A percentile compares a stretch with the other conserved stretches of the same genome.
phyloP scores from a whole-genome alignment of 1,284 basidiomycete genomes.

The Irpex sp. region DNA sequence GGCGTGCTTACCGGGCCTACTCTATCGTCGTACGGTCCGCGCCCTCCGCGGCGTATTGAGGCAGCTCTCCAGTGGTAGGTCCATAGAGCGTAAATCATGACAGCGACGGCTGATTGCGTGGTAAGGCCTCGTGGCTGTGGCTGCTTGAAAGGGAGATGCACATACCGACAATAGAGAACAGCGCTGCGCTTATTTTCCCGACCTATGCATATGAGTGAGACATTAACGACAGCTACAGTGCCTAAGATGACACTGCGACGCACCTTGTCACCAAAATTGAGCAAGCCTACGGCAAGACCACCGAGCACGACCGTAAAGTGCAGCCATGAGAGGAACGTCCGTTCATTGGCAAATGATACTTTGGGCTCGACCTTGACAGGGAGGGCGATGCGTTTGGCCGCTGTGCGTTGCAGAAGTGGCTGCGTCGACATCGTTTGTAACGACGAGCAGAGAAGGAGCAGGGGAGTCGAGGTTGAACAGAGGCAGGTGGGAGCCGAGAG shows the following conservation, averaged over 20 bases:
- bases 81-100: conserved; percentile 94
- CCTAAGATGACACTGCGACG: conserved; percentile 15
- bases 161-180: conserved; percentile 87
- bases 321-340: conserved; percentile 94
- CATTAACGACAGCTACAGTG: background rate
- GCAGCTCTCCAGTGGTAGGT: conserved; percentile 96
- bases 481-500: conserved; percentile 1
- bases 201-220: conserved; percentile 41
- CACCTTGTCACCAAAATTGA: conserved; percentile 95
- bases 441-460: conserved; percentile 13
- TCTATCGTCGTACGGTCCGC: conserved; percentile 96
- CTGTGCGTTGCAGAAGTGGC: conserved; percentile 94
- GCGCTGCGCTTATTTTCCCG: conserved; percentile 86
- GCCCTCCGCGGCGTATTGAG: conserved; percentile 87
- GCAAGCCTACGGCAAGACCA: conserved; percentile 89
- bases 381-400: conserved; percentile 91
- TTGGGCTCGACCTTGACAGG: conserved; percentile 93
- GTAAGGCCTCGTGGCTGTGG: background rate
- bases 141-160: conserved; percentile 1
- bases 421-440: conserved; percentile 82
- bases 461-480: conserved; percentile 6
- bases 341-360: conserved; percentile 93
- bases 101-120: conserved; percentile 72
- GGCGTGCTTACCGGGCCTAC: conserved; percentile 65
- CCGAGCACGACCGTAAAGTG: conserved; percentile 95